A percentile compares a stretch with the other conserved stretches of the same genome.
These are phyloP conservation scores for Nitzschia sp. DNA, from an alignment of 108 stramenopile species.

Conservation along the genomic window DNA sequence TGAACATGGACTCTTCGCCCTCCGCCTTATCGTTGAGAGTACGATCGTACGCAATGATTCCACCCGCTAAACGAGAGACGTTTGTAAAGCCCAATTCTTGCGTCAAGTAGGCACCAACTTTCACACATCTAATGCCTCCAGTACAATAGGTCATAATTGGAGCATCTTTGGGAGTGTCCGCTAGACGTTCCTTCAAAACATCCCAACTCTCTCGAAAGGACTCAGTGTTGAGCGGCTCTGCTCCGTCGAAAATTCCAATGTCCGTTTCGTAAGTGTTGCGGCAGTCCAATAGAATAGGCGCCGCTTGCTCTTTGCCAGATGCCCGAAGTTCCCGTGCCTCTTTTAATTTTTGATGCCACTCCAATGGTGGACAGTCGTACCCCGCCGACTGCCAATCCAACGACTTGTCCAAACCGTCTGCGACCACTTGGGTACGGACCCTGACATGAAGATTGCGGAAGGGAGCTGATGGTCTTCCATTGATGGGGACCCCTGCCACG, in stretches of 20 bases:
- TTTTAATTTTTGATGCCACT: constrained; percentile 92
- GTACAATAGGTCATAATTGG: constrained; percentile 96
- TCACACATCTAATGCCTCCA: constrained; percentile 83
- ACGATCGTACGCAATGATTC: constrained; percentile 93
- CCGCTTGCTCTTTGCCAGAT: not conserved
- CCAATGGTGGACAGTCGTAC: constrained; percentile 87
- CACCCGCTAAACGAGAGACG: constrained; percentile 90
- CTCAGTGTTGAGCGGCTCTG: constrained; percentile 87
- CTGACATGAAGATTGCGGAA: constrained; percentile 90
- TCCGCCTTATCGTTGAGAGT: constrained; percentile 61
- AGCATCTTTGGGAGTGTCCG: constrained; percentile 81
- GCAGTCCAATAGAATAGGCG: constrained; percentile 79
- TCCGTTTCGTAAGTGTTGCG: constrained; percentile 92
- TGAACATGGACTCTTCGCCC: constrained; percentile 82
- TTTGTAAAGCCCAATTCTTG: constrained; percentile 95
- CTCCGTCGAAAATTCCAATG: constrained; percentile 89
- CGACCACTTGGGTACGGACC: constrained; percentile 90
- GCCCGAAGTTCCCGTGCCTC: constrained; percentile 43
- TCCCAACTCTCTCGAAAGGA: constrained; percentile 93
- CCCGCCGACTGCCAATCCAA: constrained; percentile 90
- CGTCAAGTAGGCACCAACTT: constrained; percentile 90
- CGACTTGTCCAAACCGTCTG: constrained; percentile 88
- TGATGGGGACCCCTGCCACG: constrained; percentile 47
- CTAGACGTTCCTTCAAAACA: constrained; percentile 73
- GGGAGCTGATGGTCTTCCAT: constrained; percentile 56